Evolutionary conservation across 83 land plant species (phyloP).

Genomic region (Larix sibirica): DNA sequence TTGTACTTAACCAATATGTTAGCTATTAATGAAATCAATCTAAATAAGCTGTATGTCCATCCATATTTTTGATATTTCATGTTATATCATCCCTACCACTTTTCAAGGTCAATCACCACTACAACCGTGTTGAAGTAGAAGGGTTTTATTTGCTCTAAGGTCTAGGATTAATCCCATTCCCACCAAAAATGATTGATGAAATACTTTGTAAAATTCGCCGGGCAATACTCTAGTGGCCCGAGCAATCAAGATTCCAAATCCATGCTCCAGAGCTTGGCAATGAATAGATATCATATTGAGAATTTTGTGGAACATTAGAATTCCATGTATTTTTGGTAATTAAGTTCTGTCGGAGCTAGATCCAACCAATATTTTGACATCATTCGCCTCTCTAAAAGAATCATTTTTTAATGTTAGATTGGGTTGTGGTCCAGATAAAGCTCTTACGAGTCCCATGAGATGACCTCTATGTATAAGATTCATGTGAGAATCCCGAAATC

Average conservation of each 20-base stretch:
- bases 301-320: no score
- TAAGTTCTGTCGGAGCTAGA: no score
- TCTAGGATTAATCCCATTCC: slow-evolving; percentile 31
- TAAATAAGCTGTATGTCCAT: slow-evolving; percentile 38
- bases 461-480: no score
- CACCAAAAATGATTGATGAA: slow-evolving; percentile 59
- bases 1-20: no score
- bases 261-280: slow-evolving; percentile 49
- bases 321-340: no score
- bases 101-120: slow-evolving; percentile 51
- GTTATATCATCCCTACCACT: slow-evolving; percentile 47
- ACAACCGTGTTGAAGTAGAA: slow-evolving; percentile 67
- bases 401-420: no score
- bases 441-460: no score
- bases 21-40: no score
- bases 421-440: no score
- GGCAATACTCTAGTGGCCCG: slow-evolving; percentile 58
- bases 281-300: neutral
- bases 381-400: no score
- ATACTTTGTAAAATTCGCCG: slow-evolving; percentile 51
- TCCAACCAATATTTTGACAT: no score
- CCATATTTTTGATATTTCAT: slow-evolving; percentile 46
- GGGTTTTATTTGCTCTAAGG: slow-evolving; percentile 49
- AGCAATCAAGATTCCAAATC: slow-evolving; percentile 21
- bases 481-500: no score